A percentile compares a stretch with the other conserved stretches of the same genome.
phyloP scores from a whole-genome alignment of 1,139 yeast genomes.

The Candida pseudoviswanathii region DNA sequence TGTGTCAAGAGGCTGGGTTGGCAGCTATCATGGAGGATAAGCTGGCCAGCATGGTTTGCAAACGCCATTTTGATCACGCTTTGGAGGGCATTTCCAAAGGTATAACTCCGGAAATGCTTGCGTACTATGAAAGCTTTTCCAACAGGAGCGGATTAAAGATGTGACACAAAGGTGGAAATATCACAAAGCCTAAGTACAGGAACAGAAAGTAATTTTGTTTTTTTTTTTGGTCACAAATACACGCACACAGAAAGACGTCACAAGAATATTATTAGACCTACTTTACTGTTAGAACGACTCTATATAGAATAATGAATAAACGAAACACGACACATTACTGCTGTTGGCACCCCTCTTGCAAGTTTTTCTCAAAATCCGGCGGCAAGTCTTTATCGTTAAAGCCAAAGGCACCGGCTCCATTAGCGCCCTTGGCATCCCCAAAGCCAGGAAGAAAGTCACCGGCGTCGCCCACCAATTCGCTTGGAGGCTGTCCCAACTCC shows the following conservation, averaged over 20 bases:
- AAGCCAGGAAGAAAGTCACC: slow-evolving; percentile 46
- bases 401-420: slow-evolving; percentile 30
- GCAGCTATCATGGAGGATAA: slow-evolving; percentile 83
- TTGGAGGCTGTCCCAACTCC: slow-evolving; percentile 88
- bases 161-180: slow-evolving; percentile 15
- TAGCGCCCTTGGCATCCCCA: slow-evolving; percentile 23
- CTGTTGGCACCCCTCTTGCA: slow-evolving; percentile 39
- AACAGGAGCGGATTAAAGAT: slow-evolving; percentile 38
- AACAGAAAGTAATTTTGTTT: not conserved
- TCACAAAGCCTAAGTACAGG: not conserved
- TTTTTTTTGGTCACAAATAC: not conserved
- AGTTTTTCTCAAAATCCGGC: slow-evolving; percentile 49
- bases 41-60: slow-evolving; percentile 53
- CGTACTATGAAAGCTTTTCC: slow-evolving; percentile 71
- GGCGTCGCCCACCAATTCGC: slow-evolving; percentile 71
- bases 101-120: slow-evolving; percentile 81
- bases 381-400: slow-evolving; percentile 49
- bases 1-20: slow-evolving; percentile 94
- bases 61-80: slow-evolving; percentile 73
- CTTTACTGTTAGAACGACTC: not conserved
- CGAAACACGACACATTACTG: slow-evolving; percentile 15
- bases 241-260: not conserved
- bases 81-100: slow-evolving; percentile 67
- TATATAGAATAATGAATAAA: not conserved
- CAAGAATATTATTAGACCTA: not conserved